Percentiles rank a stretch among this genome's conserved stretches.
Conservation (phyloP, 2,329 filamentous ascomycete species). For the Thelonectria rubi region DNA sequence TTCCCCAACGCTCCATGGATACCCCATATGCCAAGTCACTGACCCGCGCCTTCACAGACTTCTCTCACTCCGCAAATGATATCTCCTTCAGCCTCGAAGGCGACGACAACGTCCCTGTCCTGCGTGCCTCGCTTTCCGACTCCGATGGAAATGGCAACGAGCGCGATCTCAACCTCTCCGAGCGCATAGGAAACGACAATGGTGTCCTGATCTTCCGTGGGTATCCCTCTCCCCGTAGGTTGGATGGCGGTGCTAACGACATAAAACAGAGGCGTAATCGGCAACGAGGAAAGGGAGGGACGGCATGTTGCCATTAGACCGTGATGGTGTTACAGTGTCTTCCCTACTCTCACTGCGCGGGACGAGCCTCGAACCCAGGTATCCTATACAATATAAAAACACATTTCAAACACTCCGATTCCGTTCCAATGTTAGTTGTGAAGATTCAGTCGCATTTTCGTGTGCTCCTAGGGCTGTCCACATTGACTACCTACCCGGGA, state of each 20-base stretch:
- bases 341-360: no score
- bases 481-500: no score
- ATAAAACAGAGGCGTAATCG: neutral
- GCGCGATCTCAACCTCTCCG: slow-evolving; percentile 63
- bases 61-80: slow-evolving; percentile 56
- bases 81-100: slow-evolving; percentile 61
- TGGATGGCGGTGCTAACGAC: neutral
- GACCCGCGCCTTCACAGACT: slow-evolving; percentile 43
- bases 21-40: neutral
- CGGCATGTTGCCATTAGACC: neutral
- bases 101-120: slow-evolving; percentile 59
- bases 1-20: neutral
- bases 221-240: neutral
- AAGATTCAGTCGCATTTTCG: no score
- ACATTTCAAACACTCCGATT: no score
- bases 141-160: slow-evolving; percentile 52
- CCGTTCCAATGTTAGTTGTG: no score
- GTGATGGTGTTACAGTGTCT: no score
- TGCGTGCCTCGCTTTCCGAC: slow-evolving; percentile 59
- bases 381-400: no score
- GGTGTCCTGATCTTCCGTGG: slow-evolving; percentile 47
- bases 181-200: slow-evolving; percentile 62
- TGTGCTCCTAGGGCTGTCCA: no score
- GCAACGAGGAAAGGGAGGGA: neutral
- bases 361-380: no score